Conservation (phyloP, 257 asterid species). For the Solanum rostratum region DNA sequence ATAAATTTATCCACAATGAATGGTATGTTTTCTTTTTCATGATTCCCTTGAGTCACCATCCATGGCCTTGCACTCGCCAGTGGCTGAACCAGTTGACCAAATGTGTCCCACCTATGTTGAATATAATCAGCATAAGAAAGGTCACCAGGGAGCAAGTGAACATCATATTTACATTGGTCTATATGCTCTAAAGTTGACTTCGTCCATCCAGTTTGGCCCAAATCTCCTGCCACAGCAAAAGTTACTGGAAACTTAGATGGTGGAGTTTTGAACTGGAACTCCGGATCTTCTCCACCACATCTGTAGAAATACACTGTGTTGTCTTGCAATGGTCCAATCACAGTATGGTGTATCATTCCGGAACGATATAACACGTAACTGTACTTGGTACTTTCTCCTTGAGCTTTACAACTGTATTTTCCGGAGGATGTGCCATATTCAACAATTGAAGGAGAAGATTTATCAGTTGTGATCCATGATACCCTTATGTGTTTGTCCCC, state of each 20-base stretch:
- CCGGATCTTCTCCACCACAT: constrained; percentile 76
- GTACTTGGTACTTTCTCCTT: constrained; percentile 62
- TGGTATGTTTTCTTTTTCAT: constrained; percentile 63
- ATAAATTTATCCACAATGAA: constrained; percentile 37
- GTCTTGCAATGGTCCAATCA: constrained; percentile 68
- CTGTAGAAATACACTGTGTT: constrained; percentile 55
- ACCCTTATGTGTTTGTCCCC: constrained; percentile 65
- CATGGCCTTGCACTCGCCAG: constrained; percentile 93
- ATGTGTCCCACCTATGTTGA: constrained; percentile 83
- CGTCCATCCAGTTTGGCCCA: constrained; percentile 97
- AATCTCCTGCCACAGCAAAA: constrained; percentile 87
- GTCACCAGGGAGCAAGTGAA: constrained; percentile 89
- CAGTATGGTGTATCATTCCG: constrained; percentile 74
- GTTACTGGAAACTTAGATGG: constrained; percentile 80
- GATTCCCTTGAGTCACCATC: constrained; percentile 99
- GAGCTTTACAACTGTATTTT: constrained; percentile 34
- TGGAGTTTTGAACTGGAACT: constrained; percentile 76
- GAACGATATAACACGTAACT: constrained; percentile 53
- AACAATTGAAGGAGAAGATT: constrained; percentile 48
- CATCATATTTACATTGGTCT: constrained; percentile 47
- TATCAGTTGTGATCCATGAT: constrained; percentile 53
- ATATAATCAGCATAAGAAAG: constrained; percentile 86
- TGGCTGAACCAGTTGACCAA: constrained; percentile 88
- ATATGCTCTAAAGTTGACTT: constrained; percentile 75
- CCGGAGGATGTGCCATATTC: constrained; percentile 68